Base-by-base conservation (phyloP, 306 rosid species). In the Lathyrus oleraceus region DNA sequence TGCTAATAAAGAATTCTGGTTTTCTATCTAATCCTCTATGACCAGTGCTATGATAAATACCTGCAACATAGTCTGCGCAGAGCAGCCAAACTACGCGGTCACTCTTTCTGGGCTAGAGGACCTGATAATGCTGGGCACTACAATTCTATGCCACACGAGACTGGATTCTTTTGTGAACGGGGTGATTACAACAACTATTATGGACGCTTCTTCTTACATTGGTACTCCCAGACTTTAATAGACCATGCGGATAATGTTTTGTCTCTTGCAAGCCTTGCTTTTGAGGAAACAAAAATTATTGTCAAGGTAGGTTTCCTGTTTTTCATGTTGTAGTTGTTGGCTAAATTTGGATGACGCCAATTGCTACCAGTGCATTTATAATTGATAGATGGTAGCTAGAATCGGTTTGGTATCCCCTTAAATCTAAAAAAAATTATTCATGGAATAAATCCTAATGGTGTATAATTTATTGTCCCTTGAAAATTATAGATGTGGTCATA, bases 121-220 rank as follows among this genome's bases (percentile, higher is more conserved):
- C 98, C 98, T 73, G 96, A 90, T 74, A 94, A 94, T 84, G 92
- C 95, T 39, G 98, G 97, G 57, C 82, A 81, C 62, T 94, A 94
- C 78, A 94, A 90, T 75, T 94, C 98, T 64, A 82, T 82, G 87
- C 97, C 98, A 13, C 94, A 90, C 67, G 98, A 90, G 76, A 87
- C 97, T 70, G 97, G 92, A 56, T 94, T 94, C 88, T 94, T 94
- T 80, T 87, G 99, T 77, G 99, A 91, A 52, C 84, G 91, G 21
- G 99, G 99, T 63, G 99, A 91, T 76, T 94, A 94, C n/a, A 97
- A 85, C 84, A 94, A 91, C 82, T 94, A 88, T 83, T 90, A 94
- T 71, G 99, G 99, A 23, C 97, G 96, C 49, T 94, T 94, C 86
- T 94, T 94, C 85, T 96, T 94, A 74, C 87, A 87, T 58, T 94